A percentile compares a stretch with the other conserved stretches of the same genome.
These are phyloP conservation scores for Ascochyta pisi DNA, from an alignment of 2,329 filamentous ascomycete species.

Conservation along the genomic window DNA sequence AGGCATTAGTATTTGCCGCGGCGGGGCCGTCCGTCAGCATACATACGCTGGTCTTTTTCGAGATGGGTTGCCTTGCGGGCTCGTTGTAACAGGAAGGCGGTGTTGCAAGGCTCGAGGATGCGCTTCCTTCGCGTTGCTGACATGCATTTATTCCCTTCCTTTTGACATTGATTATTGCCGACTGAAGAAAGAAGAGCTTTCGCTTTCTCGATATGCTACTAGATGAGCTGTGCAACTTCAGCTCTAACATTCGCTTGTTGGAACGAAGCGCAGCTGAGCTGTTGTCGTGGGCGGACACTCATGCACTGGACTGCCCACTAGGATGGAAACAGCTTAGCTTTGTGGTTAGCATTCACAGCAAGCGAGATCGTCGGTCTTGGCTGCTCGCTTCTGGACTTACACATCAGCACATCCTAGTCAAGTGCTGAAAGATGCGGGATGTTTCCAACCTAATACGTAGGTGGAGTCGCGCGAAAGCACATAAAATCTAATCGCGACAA, in stretches of 20 bases:
- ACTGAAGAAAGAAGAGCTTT: neutral
- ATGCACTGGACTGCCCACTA: neutral
- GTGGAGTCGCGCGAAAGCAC: neutral
- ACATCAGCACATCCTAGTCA: neutral
- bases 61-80: constrained; percentile 3
- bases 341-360: constrained; percentile 6
- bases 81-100: constrained; percentile 9
- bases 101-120: constrained; percentile 1
- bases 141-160: constrained; percentile 1
- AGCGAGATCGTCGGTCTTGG: constrained; percentile 8
- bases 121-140: constrained; percentile 3
- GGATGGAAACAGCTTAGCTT: neutral
- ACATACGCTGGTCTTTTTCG: constrained; percentile 3
- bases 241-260: neutral
- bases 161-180: neutral
- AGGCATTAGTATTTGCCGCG: constrained; percentile 2
- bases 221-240: neutral
- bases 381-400: constrained; percentile 2
- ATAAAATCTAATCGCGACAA: no score
- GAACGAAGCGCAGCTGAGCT: neutral
- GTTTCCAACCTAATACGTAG: neutral
- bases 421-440: neutral
- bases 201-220: neutral
- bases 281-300: neutral
- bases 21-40: constrained; percentile 16